Conservation (phyloP, 441 rosid species). For the Adansonia rubrostipa region DNA sequence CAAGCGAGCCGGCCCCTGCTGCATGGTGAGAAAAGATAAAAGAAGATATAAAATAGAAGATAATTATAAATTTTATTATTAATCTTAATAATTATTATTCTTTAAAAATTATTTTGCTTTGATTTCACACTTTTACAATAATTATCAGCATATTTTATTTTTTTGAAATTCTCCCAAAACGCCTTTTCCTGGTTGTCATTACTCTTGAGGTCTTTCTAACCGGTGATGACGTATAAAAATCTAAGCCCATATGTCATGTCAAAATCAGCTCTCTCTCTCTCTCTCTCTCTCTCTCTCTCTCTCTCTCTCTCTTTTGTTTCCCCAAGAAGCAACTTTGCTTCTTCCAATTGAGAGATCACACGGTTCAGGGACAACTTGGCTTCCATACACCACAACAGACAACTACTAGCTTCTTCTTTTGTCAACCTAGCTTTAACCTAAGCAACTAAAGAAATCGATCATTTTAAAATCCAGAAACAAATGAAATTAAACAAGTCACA, state of each 20-base stretch:
- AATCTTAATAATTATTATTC: too few species aligned
- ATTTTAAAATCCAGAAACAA: neutral
- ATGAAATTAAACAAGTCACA: neutral
- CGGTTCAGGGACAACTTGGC: conserved; percentile 27
- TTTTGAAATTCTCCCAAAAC: too few species aligned
- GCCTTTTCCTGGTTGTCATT: conserved; percentile 28
- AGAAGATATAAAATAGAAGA: too few species aligned
- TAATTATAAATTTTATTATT: too few species aligned
- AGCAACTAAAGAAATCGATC: neutral
- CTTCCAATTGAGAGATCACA: neutral
- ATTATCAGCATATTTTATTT: too few species aligned
- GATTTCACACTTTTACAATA: too few species aligned
- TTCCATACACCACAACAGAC: neutral
- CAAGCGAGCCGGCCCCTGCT: too few species aligned
- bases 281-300: too few species aligned
- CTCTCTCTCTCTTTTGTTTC: conserved; percentile 35
- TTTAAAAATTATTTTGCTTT: too few species aligned
- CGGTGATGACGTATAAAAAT: conserved; percentile 46
- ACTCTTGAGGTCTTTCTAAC: conserved; percentile 7
- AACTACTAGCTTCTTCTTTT: conserved; percentile 26
- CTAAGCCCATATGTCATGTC: conserved; percentile 45
- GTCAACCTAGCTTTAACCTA: neutral
- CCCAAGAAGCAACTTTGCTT: conserved; percentile 25
- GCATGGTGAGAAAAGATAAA: too few species aligned
- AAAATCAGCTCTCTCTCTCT: too few species aligned